Evolutionary conservation across 2,329 filamentous ascomycete genomes (phyloP), one percentile per base, ranked within the genome.

Genomic region (Lizonia empirigonia): DNA sequence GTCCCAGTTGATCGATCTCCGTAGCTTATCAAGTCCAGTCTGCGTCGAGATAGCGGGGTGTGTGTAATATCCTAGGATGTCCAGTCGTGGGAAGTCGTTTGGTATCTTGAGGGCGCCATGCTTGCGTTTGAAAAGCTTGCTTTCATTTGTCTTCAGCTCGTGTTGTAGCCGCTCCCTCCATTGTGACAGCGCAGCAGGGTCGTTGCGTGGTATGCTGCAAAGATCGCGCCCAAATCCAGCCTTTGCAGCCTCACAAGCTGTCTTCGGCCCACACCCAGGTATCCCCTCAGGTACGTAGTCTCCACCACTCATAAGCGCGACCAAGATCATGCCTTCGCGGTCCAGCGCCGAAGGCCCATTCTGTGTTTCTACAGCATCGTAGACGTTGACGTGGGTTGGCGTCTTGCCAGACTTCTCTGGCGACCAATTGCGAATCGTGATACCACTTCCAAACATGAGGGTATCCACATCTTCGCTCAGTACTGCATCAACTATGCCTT

Each of bases 401-500:
- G 76, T 78, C 55, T 88, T 89, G 62, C 80, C 83, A n/a, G 78
- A 81, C 35, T 78, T 81, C 67, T 95, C 90, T 3, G 89, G 82
- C 0, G 89, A 89, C 86, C 90, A 97, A 64, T 91, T 93, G 41
- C 91, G 83, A 33, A 97, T 76, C 0, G 89, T 93, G 29, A 85
- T 76, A 0, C 83, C 86, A 57, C 91, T 94, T 1, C 94, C 94
- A 75, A 97, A 97, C 93, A 97, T 97, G 64, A 97, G 83, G 2
- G 93, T 94, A 70, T 99, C 94, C 34, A 97, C 91, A 77, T 99
- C 94, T 71, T 99, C 92, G 71, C 90, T 97, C 63, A 99, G 79
- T 1, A 97, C 94, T 0, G 90, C 93, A 72, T 99, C 94, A 1
- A 73, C 70, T 13, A 73, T 71, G 44, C 91, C 91, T 36, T 87